phyloP scores from a whole-genome alignment of 2,329 filamentous ascomycete species.

The Paecilomyces dactylethromorphus region DNA sequence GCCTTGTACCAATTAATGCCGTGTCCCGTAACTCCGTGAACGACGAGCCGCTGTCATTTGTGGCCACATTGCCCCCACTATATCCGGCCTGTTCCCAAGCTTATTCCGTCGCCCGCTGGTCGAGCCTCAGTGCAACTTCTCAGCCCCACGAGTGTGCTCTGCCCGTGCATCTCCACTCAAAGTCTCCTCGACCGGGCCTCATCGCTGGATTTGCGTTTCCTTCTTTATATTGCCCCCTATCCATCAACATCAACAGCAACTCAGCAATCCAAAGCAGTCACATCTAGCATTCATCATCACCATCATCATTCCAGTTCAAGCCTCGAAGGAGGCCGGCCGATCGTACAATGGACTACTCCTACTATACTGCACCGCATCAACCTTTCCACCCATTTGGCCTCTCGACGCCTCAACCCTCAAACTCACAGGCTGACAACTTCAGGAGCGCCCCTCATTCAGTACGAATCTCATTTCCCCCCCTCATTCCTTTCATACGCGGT shows the following conservation, averaged over 20 bases:
- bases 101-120: background rate
- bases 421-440: constrained; percentile 38
- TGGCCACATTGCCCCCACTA: background rate
- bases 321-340: background rate
- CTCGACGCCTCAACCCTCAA: constrained; percentile 33
- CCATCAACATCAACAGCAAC: background rate
- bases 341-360: constrained; percentile 51
- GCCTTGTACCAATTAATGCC: background rate
- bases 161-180: background rate
- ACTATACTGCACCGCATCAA: constrained; percentile 39
- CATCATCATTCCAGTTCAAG: background rate
- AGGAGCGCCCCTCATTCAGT: constrained; percentile 36
- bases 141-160: background rate
- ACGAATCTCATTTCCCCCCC: constrained; percentile 18
- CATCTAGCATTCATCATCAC: background rate
- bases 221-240: background rate
- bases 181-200: too few species aligned
- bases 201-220: too few species aligned
- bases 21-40: background rate
- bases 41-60: background rate
- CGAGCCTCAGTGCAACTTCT: background rate
- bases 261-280: background rate
- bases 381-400: constrained; percentile 46
- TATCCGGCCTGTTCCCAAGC: background rate
- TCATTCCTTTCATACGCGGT: constrained; percentile 4